Base-by-base conservation (phyloP, 257 asterid genomes). In the Gardenia jasminoides region DNA sequence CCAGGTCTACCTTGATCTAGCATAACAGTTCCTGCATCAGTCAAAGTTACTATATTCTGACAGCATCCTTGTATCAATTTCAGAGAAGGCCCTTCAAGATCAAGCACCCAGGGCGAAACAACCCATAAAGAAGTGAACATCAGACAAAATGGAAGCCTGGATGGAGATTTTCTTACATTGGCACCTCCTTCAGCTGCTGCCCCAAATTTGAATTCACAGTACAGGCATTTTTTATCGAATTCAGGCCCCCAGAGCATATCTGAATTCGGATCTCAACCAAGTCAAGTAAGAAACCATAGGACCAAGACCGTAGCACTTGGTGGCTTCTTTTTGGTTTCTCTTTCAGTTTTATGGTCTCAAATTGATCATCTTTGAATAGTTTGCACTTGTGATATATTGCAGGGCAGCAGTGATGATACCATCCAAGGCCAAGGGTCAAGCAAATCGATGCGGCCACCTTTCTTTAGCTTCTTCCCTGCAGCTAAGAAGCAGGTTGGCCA, bases 101-200 rank as follows among this genome's bases (percentile, higher is more conserved):
- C 92, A 70, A 83, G 59, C 58, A 59, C 86, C 46, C 66, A 67
- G 74, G 81, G 81, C 9, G 86, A 84, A 72, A 66, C 65, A 10
- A 79, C 73, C 76, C 82, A 73, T 28, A 75, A 58, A 20, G 88
- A 81, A 73, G 75, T 30, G 41, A 70, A 50, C 41, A 61, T 56
- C 19, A 52, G 66, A 61, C 88, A 82, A 47, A 74, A 83, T 46
- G 87, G 74, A 87, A 78, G 28, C 79, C 85, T 88, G 79, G 84
- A 78, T 59, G 93, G 93, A 80, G 93, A 89, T 70, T 91, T 94
- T 77, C 93, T 93, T 74, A 82, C 97, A 12, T 77, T 94, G 86
- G 98, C 94, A 62, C 99, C 98, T 87, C 97, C 97, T 0, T 67
- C 80, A 1, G 52, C 70, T 30, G 69, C 83, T 79, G 82, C 90